phyloP scores from a whole-genome alignment of 768 basidiomycete species.

The Brasilioporus rufonigricans region DNA sequence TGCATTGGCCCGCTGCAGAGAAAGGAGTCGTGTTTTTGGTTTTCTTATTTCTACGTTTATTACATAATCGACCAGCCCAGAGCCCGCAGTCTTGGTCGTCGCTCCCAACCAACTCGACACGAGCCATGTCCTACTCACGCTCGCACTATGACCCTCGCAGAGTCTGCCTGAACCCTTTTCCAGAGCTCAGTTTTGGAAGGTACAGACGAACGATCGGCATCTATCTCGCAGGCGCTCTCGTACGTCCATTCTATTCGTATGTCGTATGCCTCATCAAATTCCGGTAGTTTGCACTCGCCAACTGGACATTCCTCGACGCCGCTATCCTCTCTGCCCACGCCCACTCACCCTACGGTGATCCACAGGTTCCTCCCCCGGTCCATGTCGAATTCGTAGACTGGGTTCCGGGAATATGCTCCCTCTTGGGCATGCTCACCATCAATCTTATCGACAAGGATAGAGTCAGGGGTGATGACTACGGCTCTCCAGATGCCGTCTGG shows the following conservation, averaged over 20 bases:
- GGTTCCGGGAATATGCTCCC: constrained; percentile 93
- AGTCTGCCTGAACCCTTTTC: constrained; percentile 86
- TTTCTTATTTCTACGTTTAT: constrained; percentile 2
- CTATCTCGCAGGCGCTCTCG: constrained; percentile 88
- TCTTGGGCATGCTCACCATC: constrained; percentile 89
- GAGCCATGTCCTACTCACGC: constrained; percentile 55
- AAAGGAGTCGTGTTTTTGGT: background rate
- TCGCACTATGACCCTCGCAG: constrained; percentile 82
- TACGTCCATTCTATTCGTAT: constrained; percentile 43
- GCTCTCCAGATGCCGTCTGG: constrained; percentile 86
- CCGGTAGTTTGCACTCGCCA: constrained; percentile 84
- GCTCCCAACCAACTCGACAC: no score
- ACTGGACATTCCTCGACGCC: constrained; percentile 95
- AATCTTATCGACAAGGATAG: constrained; percentile 95
- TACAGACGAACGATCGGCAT: constrained; percentile 83
- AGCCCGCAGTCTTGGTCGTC: constrained; percentile 1
- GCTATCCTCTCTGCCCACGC: constrained; percentile 88
- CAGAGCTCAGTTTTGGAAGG: constrained; percentile 68
- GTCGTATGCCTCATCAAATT: background rate
- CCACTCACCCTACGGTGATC: constrained; percentile 66
- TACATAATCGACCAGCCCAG: constrained; percentile 12
- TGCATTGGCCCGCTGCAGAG: constrained; percentile 11
- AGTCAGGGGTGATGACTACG: constrained; percentile 76
- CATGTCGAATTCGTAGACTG: constrained; percentile 95
- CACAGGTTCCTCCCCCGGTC: constrained; percentile 65